phyloP scores from a whole-genome alignment of 805 yeast species.

The Monosporozyma siamensis region DNA sequence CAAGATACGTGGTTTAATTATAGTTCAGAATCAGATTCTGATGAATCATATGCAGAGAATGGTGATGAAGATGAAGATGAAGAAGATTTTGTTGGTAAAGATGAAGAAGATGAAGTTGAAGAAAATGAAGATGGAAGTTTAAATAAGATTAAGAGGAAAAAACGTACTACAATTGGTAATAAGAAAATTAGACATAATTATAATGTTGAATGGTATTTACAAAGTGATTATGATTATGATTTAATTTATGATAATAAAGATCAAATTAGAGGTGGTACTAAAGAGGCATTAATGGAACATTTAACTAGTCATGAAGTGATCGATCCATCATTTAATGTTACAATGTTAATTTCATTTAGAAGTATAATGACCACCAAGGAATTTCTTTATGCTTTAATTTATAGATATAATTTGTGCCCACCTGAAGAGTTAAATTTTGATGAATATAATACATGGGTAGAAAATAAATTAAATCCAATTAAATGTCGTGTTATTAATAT shows the following conservation, averaged over 20 bases:
- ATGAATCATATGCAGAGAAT: conserved; percentile 3
- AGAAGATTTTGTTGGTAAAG: conserved; percentile 2
- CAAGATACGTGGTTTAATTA: conserved; percentile 31
- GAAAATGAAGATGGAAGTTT: background rate
- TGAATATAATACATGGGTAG: conserved; percentile 70
- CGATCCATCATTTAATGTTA: conserved; percentile 54
- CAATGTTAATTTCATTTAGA: conserved; percentile 66
- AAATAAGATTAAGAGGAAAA: conserved; percentile 12
- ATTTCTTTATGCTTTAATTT: conserved; percentile 48
- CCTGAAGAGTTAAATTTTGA: conserved; percentile 83
- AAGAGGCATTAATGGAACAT: conserved; percentile 68
- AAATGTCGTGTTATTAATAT: conserved; percentile 56
- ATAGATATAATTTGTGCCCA: conserved; percentile 61
- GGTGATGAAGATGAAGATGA: conserved; percentile 4
- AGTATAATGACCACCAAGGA: conserved; percentile 63
- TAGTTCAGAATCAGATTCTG: conserved; percentile 20
- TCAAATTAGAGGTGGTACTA: conserved; percentile 73
- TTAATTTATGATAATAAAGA: conserved; percentile 59
- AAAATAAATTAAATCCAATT: conserved; percentile 58
- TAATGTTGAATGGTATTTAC: conserved; percentile 60
- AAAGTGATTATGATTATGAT: conserved; percentile 54
- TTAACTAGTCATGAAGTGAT: conserved; percentile 63
- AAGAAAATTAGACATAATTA: conserved; percentile 2
- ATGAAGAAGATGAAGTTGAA: background rate
- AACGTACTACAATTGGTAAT: background rate